Base-by-base conservation (phyloP, 768 basidiomycete genomes). In the Kwoniella europaea region DNA sequence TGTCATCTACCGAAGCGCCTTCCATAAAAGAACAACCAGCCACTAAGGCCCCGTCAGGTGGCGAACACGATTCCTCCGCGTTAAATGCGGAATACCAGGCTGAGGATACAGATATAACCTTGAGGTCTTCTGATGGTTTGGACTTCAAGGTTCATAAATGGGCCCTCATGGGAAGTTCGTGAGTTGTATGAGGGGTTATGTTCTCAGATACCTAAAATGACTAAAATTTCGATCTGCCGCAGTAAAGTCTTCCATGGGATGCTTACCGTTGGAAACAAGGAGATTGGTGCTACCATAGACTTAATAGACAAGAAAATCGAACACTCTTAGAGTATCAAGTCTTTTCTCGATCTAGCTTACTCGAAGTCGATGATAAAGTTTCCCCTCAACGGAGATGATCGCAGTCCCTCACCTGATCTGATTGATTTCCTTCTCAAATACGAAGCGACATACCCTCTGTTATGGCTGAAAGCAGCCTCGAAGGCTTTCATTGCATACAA, bases 331-430 rank as follows among this genome's bases (percentile, higher is more conserved):
- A 43, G 18, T 3, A 15, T 60, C 20, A 35, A 43, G 9, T 20
- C 20, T 12, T 60, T 60, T 43, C 59, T 60, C 41, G 59, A 60
- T 18, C 46, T 50, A 15, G 46, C 46, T 18, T 50, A 50, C 18
- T 50, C 46, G 18, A 50, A 50, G 18, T 13, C 46, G 13, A 50
- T 50, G 46, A 18, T 50, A 15, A 5, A 50, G 13, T 50, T 50
- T 50, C 10, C 46, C 18, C 46, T 50, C 18, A 18, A 50, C 13
- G 18, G 18, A 18, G 46, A 13, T 15, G 46, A 50, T 13, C 46
- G 12, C 46, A 18, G 12, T 15, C 18, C 46, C 13, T 16, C 18
- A 50, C 12, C 15, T 50, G 46, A 50, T 24, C n/a, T 60, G 59
- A 18, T 60, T 10, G 59, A 35, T 18, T 53, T 63, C 12, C 24